phyloP scores from a whole-genome alignment of 176 grass and related monocot species.

The Rhynchospora pubera region DNA sequence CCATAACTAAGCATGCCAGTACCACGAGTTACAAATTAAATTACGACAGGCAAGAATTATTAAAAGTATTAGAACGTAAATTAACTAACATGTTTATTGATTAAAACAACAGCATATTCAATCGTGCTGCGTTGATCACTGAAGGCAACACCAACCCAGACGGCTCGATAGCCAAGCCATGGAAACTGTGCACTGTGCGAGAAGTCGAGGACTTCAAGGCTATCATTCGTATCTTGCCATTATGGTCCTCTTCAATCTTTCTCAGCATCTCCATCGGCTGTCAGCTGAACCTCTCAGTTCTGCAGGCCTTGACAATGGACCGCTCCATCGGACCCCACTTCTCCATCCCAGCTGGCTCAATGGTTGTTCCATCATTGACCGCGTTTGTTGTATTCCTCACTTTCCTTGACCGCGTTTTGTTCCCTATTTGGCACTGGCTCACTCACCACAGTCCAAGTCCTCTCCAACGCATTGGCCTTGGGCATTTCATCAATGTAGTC shows the following conservation, averaged over 20 bases:
- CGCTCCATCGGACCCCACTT: slow-evolving; percentile 40
- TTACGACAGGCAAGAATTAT: not conserved
- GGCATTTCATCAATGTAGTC: slow-evolving; percentile 37
- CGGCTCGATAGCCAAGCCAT: slow-evolving; percentile 23
- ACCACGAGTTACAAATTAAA: no score
- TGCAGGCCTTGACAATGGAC: slow-evolving; percentile 74
- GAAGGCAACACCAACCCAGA: slow-evolving; percentile 27
- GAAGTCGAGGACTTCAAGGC: slow-evolving; percentile 68
- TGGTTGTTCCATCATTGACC: slow-evolving; percentile 16
- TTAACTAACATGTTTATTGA: not conserved
- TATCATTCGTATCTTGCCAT: slow-evolving; percentile 45
- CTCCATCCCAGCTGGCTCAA: slow-evolving; percentile 49
- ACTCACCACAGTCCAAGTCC: slow-evolving; percentile 30
- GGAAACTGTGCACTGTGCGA: slow-evolving; percentile 58
- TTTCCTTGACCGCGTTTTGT: slow-evolving; percentile 45
- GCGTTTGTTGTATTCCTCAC: slow-evolving; percentile 30
- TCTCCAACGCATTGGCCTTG: slow-evolving; percentile 46
- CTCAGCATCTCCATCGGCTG: slow-evolving; percentile 44
- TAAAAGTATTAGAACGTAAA: no score
- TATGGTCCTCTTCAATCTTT: slow-evolving; percentile 47
- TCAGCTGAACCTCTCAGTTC: slow-evolving; percentile 49
- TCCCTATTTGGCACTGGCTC: slow-evolving; percentile 36
- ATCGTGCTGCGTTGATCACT: slow-evolving; percentile 53
- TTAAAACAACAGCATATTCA: slow-evolving; percentile 39
- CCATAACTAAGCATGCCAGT: no score